phyloP scores from a whole-genome alignment of 768 basidiomycete species.

The Cantharellus anzutake region DNA sequence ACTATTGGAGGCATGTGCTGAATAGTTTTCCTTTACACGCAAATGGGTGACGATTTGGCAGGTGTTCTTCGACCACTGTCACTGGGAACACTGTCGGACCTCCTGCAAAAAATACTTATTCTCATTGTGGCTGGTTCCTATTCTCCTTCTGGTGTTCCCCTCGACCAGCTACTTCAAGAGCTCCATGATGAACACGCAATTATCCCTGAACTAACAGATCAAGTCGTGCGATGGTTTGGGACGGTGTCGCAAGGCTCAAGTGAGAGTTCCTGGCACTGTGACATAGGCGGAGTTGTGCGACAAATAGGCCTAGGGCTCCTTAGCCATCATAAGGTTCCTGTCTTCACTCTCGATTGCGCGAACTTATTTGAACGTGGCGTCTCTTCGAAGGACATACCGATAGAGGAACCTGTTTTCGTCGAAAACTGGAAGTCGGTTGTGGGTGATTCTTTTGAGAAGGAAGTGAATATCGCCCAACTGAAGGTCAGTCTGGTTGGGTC shows the following conservation, averaged over 20 bases:
- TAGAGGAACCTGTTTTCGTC: conserved; percentile 37
- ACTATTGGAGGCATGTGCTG: conserved; percentile 38
- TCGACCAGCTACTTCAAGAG: conserved; percentile 28
- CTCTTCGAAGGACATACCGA: conserved; percentile 33
- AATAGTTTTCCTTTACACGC: background rate
- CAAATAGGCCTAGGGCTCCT: conserved; percentile 68
- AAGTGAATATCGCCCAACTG: conserved; percentile 47
- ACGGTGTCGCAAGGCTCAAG: conserved; percentile 17
- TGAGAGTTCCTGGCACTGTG: conserved; percentile 44
- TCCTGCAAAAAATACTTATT: conserved; percentile 55
- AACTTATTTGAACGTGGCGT: background rate
- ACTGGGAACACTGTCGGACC: conserved; percentile 38
- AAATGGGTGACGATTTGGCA: conserved; percentile 14
- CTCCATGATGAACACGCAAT: conserved; percentile 63
- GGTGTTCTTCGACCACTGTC: conserved; percentile 60
- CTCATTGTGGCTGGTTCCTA: conserved; percentile 36
- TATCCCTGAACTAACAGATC: conserved; percentile 34
- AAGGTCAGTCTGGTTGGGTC: conserved; percentile 27
- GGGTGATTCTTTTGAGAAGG: conserved; percentile 54
- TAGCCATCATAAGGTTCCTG: conserved; percentile 21
- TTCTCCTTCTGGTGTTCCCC: conserved; percentile 30
- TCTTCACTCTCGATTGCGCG: background rate
- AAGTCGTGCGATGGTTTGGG: conserved; percentile 77
- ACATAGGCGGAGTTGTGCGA: conserved; percentile 38
- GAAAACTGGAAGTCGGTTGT: conserved; percentile 50